A percentile compares a stretch with the other conserved stretches of the same genome.
These are phyloP conservation scores for Favolaschia claudopus DNA, from an alignment of 768 basidiomycete genomes.

Conservation along the genomic window DNA sequence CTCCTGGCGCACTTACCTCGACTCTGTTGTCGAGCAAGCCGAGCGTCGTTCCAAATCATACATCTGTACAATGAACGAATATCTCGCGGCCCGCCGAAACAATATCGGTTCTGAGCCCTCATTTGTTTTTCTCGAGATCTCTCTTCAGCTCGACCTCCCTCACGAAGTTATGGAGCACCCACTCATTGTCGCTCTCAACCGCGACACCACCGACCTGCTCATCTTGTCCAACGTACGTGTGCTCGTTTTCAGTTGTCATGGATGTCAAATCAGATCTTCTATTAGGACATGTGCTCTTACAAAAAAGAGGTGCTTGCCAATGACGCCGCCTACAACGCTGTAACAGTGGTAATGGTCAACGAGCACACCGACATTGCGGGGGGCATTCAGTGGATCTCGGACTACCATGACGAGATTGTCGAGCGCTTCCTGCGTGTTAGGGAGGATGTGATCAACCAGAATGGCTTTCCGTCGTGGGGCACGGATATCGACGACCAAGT, in stretches of 20 bases:
- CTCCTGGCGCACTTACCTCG: constrained; percentile 2
- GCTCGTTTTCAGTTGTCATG: not conserved
- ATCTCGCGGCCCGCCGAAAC: constrained; percentile 14
- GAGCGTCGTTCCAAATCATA: not conserved
- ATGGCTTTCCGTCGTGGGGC: constrained; percentile 7
- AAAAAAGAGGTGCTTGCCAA: constrained; percentile 22
- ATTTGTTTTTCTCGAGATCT: constrained; percentile 11
- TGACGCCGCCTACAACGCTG: constrained; percentile 17
- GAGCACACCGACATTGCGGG: not conserved
- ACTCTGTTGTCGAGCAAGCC: constrained; percentile 10
- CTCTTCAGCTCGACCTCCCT: constrained; percentile 12
- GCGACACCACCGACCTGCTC: constrained; percentile 20
- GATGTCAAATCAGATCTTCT: not conserved
- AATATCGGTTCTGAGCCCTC: constrained; percentile 21
- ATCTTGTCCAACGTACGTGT: constrained; percentile 17
- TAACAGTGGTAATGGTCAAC: constrained; percentile 21
- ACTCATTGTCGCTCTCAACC: constrained; percentile 3
- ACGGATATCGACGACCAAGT: not conserved
- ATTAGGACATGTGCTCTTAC: constrained; percentile 23
- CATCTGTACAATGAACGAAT: constrained; percentile 11
- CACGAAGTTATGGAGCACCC: constrained; percentile 18
- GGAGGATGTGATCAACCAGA: constrained; percentile 5
- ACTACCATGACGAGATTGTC: not conserved
- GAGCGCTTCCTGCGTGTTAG: not conserved
- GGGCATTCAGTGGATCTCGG: not conserved